Base-by-base conservation (phyloP, 73 alveolate species). In the Stentor roeselii region DNA sequence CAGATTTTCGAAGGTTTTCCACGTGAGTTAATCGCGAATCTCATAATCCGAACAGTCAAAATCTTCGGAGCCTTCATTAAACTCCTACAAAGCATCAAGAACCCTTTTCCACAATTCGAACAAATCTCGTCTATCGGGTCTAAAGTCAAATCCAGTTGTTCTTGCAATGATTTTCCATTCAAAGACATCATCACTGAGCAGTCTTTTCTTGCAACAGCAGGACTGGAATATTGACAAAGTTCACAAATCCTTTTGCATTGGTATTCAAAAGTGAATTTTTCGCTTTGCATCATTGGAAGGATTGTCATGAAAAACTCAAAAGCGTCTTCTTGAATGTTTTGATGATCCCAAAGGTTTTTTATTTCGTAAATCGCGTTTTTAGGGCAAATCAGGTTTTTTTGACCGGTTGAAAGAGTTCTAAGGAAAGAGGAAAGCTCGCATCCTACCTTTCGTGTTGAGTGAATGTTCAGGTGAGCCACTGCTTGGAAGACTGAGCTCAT, bases 241-340 rank as follows among this genome's bases (percentile, higher is more conserved):
- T 67, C 80, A 2, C 80, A 67, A 67, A 67, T 14, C 11, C 80
- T 14, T 40, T 67, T 27, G 42, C 41, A 30, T 2, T 30, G 41
- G 27, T 21, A 21, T 2, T 21, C n/a, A 67, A 30, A 67, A 27
- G n/a, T 21, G 37, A 67, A 67, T 21, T 21, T 32, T 67, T 36
- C 21, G 27, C 80, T 32, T n/a, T 67, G 2, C 11, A 67, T 27
- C 21, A 32, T 27, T 30, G 80, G 41, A 21, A 67, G 41, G 27
- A 67, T 67, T 27, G 80, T 32, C 37, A 67, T 67, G 37, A 67
- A 67, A 67, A 67, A 67, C 34, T 67, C 80, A 67, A 21, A 32
- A 21, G 80, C 80, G 80, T 67, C 80, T 2, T 67, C 80, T 32
- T 67, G 80, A 27, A 67, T 27, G 34, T 67, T 67, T 67, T 34